Evolutionary conservation across 495 filamentous ascomycete species (phyloP).

Genomic region (Terfezia claveryi): DNA sequence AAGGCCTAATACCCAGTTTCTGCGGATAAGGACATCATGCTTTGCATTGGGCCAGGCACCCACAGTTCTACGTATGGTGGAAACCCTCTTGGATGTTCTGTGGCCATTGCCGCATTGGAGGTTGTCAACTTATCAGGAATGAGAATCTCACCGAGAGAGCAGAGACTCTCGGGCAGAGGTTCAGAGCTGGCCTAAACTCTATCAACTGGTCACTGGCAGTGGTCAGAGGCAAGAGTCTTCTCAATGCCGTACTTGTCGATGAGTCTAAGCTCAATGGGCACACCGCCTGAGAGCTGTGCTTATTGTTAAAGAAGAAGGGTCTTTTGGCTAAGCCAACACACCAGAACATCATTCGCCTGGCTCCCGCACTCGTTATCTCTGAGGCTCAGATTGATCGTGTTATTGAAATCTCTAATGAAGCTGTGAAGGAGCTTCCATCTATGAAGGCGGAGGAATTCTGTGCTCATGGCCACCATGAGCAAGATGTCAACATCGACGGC

Average conservation of each 20-base stretch:
- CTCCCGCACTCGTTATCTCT: conserved; percentile 68
- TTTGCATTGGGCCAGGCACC: conserved; percentile 88
- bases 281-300: conserved; percentile 91
- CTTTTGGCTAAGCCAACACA: conserved; percentile 95
- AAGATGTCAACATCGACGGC: no score
- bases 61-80: conserved; percentile 96
- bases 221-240: conserved; percentile 76
- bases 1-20: conserved; percentile 22
- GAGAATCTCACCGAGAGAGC: conserved; percentile 69
- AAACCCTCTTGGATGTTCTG: conserved; percentile 85
- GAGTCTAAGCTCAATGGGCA: conserved; percentile 59
- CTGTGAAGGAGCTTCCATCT: conserved; percentile 39
- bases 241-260: conserved; percentile 94
- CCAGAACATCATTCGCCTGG: conserved; percentile 90
- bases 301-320: conserved; percentile 89
- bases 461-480: not conserved
- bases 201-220: conserved; percentile 57
- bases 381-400: conserved; percentile 65
- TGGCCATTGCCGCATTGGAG: conserved; percentile 90
- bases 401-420: conserved; percentile 50
- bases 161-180: conserved; percentile 56
- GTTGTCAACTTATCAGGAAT: conserved; percentile 60
- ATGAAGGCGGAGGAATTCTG: not conserved
- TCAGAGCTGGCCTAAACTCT: conserved; percentile 33
- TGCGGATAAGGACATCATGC: conserved; percentile 77